Conservation (phyloP, 176 grass and related monocot species). For the Cenchrus americanus region DNA sequence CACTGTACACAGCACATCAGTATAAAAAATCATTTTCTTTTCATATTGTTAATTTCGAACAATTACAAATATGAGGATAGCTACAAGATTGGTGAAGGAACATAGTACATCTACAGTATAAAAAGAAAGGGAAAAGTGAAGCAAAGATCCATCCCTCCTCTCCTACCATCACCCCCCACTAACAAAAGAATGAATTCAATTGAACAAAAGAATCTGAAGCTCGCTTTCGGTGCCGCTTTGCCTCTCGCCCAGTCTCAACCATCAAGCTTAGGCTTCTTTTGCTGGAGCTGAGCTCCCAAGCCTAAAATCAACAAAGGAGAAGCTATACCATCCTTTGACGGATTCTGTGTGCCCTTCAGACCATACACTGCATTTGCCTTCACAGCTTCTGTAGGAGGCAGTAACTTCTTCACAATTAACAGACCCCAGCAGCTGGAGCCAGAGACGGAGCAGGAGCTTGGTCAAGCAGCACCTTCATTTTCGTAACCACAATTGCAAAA, state of each 20-base stretch:
- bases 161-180: conserved; percentile 50
- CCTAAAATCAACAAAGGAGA: conserved; percentile 2
- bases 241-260: conserved; percentile 10
- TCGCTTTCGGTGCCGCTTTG: conserved; percentile 31
- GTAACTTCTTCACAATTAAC: not conserved
- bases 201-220: conserved; percentile 70
- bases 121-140: conserved; percentile 31
- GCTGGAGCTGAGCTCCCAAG: conserved; percentile 1
- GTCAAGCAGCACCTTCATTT: conserved; percentile 27
- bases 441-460: not conserved
- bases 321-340: not conserved
- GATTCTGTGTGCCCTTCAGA: not conserved
- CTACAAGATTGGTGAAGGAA: conserved; percentile 57
- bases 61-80: conserved; percentile 59
- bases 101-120: conserved; percentile 48
- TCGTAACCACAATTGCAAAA: conserved; percentile 54
- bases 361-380: not conserved
- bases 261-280: not conserved
- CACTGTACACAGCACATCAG: not conserved
- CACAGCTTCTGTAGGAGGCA: not conserved
- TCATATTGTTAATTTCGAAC: conserved; percentile 47
- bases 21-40: conserved; percentile 32
- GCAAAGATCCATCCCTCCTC: conserved; percentile 51
- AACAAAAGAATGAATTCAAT: conserved; percentile 70
- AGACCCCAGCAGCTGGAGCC: not conserved